These are phyloP conservation scores for Spathaspora gorwiae DNA, from an alignment of 805 yeast species.

Conservation along the genomic window DNA sequence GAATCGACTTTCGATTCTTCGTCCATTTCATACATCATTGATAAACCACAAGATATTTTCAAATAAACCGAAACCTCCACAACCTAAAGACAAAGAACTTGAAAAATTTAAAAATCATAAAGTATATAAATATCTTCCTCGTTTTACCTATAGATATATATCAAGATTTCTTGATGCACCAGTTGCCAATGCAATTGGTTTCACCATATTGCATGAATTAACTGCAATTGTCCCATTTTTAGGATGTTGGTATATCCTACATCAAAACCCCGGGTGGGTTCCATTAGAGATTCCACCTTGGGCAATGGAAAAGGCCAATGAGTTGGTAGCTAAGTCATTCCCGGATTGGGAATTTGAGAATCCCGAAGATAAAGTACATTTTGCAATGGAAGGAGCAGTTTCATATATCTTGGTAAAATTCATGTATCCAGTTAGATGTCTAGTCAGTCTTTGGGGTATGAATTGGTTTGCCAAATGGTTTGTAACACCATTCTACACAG, in stretches of 20 bases:
- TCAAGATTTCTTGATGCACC: conserved; percentile 51
- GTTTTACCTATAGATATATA: conserved; percentile 47
- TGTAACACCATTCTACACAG: conserved; percentile 40
- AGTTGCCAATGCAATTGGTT: conserved; percentile 56
- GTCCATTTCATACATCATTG: neutral
- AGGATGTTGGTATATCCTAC: conserved; percentile 63
- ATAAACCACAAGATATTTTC: neutral
- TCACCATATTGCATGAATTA: conserved; percentile 66
- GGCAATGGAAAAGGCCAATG: conserved; percentile 57
- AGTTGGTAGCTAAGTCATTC: conserved; percentile 48
- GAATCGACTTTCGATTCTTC: neutral
- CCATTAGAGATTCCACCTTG: conserved; percentile 56
- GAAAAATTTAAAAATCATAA: conserved; percentile 8
- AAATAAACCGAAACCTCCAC: neutral
- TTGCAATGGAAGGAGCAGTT: conserved; percentile 68
- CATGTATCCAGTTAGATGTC: conserved; percentile 50
- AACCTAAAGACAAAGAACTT: neutral
- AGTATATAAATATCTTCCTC: conserved; percentile 40
- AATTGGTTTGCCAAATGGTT: conserved; percentile 54
- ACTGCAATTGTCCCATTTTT: conserved; percentile 71
- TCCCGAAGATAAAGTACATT: conserved; percentile 47
- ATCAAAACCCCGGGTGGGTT: conserved; percentile 46
- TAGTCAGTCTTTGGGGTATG: conserved; percentile 47
- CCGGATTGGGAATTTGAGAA: conserved; percentile 29
- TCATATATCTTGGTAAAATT: conserved; percentile 68